Conservation (phyloP, 345 rosid species). For the Gossypium ekmanianum region DNA sequence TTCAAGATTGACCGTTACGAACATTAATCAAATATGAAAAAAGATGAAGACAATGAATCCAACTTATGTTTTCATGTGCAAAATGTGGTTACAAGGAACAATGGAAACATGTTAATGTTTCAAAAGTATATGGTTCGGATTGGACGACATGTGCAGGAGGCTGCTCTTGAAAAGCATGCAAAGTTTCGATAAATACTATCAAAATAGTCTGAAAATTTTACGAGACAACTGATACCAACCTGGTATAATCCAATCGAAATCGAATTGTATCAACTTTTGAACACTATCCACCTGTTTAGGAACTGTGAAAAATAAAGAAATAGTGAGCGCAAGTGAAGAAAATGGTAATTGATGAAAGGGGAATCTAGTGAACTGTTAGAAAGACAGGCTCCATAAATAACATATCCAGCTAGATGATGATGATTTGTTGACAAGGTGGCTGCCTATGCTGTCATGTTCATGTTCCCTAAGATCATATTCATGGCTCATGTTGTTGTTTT, state of each 20-base stretch:
- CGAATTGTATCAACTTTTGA: slow-evolving; percentile 25
- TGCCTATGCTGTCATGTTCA: too few relatives aligned
- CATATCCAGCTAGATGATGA: neutral
- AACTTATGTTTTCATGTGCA: neutral
- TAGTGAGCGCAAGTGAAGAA: neutral
- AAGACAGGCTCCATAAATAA: neutral
- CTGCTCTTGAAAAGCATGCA: neutral
- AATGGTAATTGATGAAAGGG: neutral
- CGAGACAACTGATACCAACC: slow-evolving; percentile 22
- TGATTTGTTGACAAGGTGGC: neutral
- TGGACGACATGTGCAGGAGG: neutral
- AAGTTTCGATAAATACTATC: neutral
- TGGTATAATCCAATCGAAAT: slow-evolving; percentile 41
- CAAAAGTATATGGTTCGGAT: neutral
- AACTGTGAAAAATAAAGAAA: slow-evolving; percentile 26
- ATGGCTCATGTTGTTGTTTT: too few relatives aligned
- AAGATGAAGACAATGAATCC: neutral
- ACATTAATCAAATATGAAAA: neutral
- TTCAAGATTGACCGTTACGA: neutral
- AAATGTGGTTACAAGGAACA: neutral
- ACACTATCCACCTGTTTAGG: slow-evolving; percentile 32
- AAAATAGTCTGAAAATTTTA: neutral
- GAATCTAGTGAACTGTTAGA: neutral
- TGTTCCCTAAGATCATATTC: too few relatives aligned
- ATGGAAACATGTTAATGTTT: neutral